Evolutionary conservation across 768 basidiomycete genomes (phyloP).

Genomic region (Podaxis sp.): DNA sequence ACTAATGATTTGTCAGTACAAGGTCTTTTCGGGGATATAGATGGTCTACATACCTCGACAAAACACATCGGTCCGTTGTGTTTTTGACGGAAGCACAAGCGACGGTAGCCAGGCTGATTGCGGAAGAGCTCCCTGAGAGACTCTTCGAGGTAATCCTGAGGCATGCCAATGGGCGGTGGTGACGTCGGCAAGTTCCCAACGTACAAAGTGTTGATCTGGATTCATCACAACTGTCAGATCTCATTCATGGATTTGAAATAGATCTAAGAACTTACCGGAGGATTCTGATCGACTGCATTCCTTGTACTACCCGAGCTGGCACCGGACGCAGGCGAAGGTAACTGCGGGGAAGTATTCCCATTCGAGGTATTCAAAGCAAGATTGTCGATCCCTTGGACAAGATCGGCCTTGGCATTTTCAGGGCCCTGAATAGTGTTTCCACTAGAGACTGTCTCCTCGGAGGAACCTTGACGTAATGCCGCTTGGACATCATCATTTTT

Average conservation of each 20-base stretch:
- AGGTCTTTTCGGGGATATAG: constrained; percentile 46
- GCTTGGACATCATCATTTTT: constrained; percentile 9
- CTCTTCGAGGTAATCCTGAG: constrained; percentile 83
- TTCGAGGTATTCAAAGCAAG: constrained; percentile 50
- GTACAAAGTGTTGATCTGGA: constrained; percentile 93
- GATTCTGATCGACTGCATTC: constrained; percentile 81
- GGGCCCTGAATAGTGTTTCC: constrained; percentile 17
- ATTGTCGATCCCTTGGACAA: constrained; percentile 38
- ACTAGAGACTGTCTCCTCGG: constrained; percentile 17
- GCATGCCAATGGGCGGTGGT: constrained; percentile 63
- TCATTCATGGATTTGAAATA: not conserved
- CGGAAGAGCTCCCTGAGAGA: constrained; percentile 80
- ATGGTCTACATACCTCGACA: constrained; percentile 67
- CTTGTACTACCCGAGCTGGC: constrained; percentile 43
- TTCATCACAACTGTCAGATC: constrained; percentile 11
- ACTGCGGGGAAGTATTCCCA: constrained; percentile 64
- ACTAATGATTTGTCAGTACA: constrained; percentile 46
- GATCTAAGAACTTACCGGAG: constrained; percentile 55
- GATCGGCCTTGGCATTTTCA: constrained; percentile 22
- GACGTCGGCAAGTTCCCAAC: constrained; percentile 95
- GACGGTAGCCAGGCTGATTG: constrained; percentile 77
- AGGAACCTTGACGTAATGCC: constrained; percentile 21
- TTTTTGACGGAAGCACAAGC: constrained; percentile 93
- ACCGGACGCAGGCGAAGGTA: constrained; percentile 73
- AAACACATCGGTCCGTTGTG: constrained; percentile 99